phyloP scores from a whole-genome alignment of 2,329 filamentous ascomycete species.

The Cladosporium halotolerans region DNA sequence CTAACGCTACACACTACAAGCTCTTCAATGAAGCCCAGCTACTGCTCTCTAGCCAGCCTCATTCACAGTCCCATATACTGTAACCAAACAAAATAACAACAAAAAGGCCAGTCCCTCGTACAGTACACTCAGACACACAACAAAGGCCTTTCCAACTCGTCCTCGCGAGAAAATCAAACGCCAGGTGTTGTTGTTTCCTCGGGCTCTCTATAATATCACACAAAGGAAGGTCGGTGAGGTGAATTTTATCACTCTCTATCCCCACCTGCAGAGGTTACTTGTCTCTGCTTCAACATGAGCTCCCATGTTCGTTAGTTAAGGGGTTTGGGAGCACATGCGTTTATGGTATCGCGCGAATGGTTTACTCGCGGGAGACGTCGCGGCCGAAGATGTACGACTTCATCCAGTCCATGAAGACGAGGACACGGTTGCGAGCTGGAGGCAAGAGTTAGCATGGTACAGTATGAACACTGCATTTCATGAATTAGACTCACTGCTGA shows the following conservation, averaged over 20 bases:
- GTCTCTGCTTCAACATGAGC: too few species aligned
- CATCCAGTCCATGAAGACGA: slow-evolving; percentile 90
- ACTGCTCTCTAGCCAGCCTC: too few species aligned
- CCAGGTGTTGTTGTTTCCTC: background rate
- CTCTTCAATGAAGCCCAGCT: too few species aligned
- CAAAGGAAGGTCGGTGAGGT: background rate
- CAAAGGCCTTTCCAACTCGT: too few species aligned
- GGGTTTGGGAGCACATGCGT: too few species aligned
- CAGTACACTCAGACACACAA: too few species aligned
- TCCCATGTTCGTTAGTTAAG: background rate
- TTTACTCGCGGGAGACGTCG: slow-evolving; percentile 77
- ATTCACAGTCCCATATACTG: too few species aligned
- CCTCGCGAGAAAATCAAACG: background rate
- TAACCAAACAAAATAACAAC: too few species aligned
- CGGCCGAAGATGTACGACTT: slow-evolving; percentile 96
- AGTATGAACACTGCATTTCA: background rate
- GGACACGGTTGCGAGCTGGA: slow-evolving; percentile 81
- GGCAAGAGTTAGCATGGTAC: slow-evolving; percentile 16
- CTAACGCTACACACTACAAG: too few species aligned
- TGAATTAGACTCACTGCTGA: slow-evolving; percentile 74
- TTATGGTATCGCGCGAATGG: background rate
- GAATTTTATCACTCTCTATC: background rate
- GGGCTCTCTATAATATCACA: background rate
- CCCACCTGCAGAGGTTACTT: background rate
- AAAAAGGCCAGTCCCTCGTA: too few species aligned